Conservation (phyloP, 1,139 yeast species). For the Debaryomyces sp. region DNA sequence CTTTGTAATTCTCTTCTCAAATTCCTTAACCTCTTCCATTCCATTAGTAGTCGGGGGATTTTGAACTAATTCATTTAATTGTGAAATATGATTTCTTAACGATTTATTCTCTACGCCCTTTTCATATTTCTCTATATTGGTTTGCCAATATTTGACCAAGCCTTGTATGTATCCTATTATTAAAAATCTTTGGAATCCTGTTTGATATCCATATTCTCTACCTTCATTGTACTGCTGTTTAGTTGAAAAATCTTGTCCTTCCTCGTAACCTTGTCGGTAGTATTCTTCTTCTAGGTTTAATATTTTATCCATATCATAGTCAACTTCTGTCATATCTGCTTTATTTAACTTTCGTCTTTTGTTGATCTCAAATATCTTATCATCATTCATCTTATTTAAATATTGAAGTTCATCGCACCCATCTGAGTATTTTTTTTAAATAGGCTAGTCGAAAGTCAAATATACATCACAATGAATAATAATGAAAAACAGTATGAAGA, state of each 20-base stretch:
- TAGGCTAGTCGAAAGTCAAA: neutral
- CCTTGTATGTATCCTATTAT: slow-evolving; percentile 68
- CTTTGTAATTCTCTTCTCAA: slow-evolving; percentile 46
- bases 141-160: slow-evolving; percentile 44
- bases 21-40: slow-evolving; percentile 50
- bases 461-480: slow-evolving; percentile 6
- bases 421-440: neutral
- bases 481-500: slow-evolving; percentile 16
- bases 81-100: slow-evolving; percentile 31
- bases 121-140: slow-evolving; percentile 19
- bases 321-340: slow-evolving; percentile 15
- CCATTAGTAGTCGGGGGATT: slow-evolving; percentile 39
- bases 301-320: slow-evolving; percentile 48
- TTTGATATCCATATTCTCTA: slow-evolving; percentile 75
- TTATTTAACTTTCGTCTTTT: slow-evolving; percentile 7
- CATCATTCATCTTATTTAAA: neutral
- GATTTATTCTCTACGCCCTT: slow-evolving; percentile 12
- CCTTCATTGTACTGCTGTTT: slow-evolving; percentile 60
- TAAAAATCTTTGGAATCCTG: slow-evolving; percentile 72
- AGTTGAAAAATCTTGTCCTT: slow-evolving; percentile 53
- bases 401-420: slow-evolving; percentile 4
- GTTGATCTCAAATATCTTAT: neutral
- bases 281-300: slow-evolving; percentile 56
- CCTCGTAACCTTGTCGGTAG: slow-evolving; percentile 62
- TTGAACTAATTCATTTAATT: slow-evolving; percentile 26